A percentile compares a stretch with the other conserved stretches of the same genome.
Evolutionary conservation across 768 basidiomycete genomes (phyloP).

Genomic region (Macrocybe gigantea): DNA sequence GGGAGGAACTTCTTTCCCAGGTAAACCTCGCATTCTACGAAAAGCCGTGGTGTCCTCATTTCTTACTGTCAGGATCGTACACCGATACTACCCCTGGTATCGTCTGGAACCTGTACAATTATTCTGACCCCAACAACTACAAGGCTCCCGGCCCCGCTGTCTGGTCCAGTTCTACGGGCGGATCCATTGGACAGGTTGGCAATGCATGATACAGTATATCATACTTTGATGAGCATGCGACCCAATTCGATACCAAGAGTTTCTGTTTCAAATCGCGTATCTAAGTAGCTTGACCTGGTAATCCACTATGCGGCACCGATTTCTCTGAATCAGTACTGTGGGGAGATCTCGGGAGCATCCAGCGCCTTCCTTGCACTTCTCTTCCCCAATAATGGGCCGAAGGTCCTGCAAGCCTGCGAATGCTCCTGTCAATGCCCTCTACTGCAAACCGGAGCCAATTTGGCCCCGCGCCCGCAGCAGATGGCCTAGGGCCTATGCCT

Average conservation of each 20-base stretch:
- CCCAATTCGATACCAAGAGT: no score
- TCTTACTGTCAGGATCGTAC: slow-evolving; percentile 15
- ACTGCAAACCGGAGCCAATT: no score
- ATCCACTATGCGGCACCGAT: neutral
- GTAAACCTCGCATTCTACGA: slow-evolving; percentile 4
- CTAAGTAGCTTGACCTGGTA: no score
- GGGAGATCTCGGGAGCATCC: neutral
- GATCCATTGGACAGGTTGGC: slow-evolving; percentile 15
- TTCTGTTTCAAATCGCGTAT: no score
- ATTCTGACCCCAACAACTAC: slow-evolving; percentile 16
- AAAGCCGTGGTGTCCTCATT: neutral
- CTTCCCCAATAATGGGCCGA: neutral
- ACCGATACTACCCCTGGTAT: slow-evolving; percentile 25
- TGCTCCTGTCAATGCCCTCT: neutral
- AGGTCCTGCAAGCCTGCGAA: neutral
- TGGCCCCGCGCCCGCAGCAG: no score
- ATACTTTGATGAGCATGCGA: neutral
- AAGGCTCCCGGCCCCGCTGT: slow-evolving; percentile 24
- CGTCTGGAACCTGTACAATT: slow-evolving; percentile 24
- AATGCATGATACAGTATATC: slow-evolving; percentile 2
- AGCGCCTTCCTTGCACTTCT: neutral
- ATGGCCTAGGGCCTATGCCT: slow-evolving; percentile 4
- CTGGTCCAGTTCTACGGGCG: slow-evolving; percentile 24
- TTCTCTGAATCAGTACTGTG: neutral
- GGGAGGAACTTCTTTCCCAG: slow-evolving; percentile 23